Base-by-base conservation (phyloP, 2,329 filamentous ascomycete genomes). In the Metarhizium sp. region DNA sequence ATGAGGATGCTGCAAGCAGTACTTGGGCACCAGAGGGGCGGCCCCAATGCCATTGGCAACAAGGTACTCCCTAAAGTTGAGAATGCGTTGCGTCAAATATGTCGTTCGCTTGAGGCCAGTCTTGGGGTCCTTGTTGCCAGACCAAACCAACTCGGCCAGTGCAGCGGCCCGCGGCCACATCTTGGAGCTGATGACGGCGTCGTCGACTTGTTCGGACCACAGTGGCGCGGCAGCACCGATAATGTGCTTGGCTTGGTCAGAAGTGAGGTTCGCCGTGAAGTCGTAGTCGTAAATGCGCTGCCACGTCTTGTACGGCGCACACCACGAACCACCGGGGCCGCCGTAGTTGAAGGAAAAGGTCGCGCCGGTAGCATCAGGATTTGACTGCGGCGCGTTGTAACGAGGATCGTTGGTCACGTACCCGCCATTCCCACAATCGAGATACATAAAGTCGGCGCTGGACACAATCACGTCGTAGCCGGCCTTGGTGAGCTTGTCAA, bases 31-130 rank as follows among this genome's bases (percentile, higher is more conserved):
- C 54, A 82, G 59, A 2, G 75, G 73, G 20, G 73, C 64, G 11
- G 79, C 80, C 59, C 68, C 66, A 1, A 82, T 69, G 2, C 78
- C 78, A 59, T 75, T 78, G 1, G 78, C 78, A 52, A 82, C 73
- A 6, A 83, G 69, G 58, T 81, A 82, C 68, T 83, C 80, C 43
- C 80, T 72, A 69, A 82, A 82, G 64, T 83, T 83, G 11, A 82
- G 62, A 52, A 83, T 76, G 5, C 80, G 71, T 67, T 80, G 77
- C 10, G 79, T 81, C 38, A 61, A 51, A 11, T 50, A 50, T 0
- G 59, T 60, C 4, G 56, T 58, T n/a, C 60, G 55, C 69, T 80
- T 81, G 36, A 71, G 67, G 50, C 78, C 78, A 1, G 67, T 62
- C 50, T 53, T 57, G 3, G 71, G 65, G 58, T 81, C 75, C 47